Evolutionary conservation across 441 rosid species (phyloP).

Genomic region (Jatropha podagrica): DNA sequence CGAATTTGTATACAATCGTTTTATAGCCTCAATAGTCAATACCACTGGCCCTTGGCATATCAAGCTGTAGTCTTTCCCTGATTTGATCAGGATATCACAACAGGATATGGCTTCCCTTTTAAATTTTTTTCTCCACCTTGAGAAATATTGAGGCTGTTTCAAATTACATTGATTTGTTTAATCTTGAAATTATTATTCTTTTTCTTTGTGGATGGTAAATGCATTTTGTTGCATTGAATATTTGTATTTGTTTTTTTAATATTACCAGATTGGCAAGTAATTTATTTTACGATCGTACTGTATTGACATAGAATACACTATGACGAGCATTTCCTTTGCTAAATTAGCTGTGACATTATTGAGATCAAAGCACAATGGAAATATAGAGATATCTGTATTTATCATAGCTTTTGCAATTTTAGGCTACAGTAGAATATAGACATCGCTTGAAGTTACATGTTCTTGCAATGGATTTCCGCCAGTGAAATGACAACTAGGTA

Average conservation of each 20-base stretch:
- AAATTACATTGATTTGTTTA: neutral
- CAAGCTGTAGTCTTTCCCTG: neutral
- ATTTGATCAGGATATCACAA: neutral
- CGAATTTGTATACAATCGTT: neutral
- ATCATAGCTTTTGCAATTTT: neutral
- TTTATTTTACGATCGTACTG: neutral
- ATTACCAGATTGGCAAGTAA: neutral
- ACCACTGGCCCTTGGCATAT: neutral
- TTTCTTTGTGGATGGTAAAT: neutral
- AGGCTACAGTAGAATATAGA: neutral
- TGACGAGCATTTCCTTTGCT: neutral
- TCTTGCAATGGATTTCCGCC: too few species aligned
- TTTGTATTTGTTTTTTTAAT: too few species aligned
- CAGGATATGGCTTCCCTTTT: neutral
- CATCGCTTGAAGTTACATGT: neutral
- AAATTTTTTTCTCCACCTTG: neutral
- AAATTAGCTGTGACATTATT: too few species aligned
- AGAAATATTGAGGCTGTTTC: neutral
- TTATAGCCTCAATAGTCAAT: neutral
- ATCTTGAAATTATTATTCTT: neutral
- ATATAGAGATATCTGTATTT: neutral
- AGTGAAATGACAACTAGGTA: neutral
- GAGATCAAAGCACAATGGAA: neutral
- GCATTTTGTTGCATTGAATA: neutral
- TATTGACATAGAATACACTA: too few species aligned